These are phyloP conservation scores for Lactifluus piperatus DNA, from an alignment of 768 basidiomycete species.

Conservation along the genomic window DNA sequence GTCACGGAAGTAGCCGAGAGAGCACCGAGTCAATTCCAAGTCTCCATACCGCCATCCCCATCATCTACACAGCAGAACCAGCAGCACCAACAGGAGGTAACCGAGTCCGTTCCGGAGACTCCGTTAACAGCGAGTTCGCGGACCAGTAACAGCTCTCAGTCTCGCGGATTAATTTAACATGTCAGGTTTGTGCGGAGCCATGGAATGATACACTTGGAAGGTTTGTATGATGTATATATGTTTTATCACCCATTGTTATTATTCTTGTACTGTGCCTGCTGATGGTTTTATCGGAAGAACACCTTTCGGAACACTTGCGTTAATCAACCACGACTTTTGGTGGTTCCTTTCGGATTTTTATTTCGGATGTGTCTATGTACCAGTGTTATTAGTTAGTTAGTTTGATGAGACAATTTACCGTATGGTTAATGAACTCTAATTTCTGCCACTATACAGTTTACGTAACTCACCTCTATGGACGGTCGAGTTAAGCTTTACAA, in stretches of 20 bases:
- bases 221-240: not conserved
- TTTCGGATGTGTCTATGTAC: not conserved
- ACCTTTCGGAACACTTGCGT: not conserved
- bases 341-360: not conserved
- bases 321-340: not conserved
- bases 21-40: not conserved
- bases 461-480: not conserved
- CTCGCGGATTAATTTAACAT: not conserved
- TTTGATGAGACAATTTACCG: not conserved
- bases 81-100: not conserved
- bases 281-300: not conserved
- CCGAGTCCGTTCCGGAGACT: slow-evolving; percentile 6
- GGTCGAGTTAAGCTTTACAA: not conserved
- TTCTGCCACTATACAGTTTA: slow-evolving; percentile 19
- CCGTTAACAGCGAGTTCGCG: slow-evolving; percentile 8
- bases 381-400: not conserved
- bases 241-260: not conserved
- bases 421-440: not conserved
- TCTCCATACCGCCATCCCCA: not conserved
- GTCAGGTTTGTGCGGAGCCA: not conserved
- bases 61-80: not conserved
- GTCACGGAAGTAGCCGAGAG: not conserved
- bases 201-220: not conserved
- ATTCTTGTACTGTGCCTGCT: not conserved
- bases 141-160: not conserved